A percentile compares a stretch with the other conserved stretches of the same genome.
Conservation (phyloP, 345 rosid species). For the Populus alba region DNA sequence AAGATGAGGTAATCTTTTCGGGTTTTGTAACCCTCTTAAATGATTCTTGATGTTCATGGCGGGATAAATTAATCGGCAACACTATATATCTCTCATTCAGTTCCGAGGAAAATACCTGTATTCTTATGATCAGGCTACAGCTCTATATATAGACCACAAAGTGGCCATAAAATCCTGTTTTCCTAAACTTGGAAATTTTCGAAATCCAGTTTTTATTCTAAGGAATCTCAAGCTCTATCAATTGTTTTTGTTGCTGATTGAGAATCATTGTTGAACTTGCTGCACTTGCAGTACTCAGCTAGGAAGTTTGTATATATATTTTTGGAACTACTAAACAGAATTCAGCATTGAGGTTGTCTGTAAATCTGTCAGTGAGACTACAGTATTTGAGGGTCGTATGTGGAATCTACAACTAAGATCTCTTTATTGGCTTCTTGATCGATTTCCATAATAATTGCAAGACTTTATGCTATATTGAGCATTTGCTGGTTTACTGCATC, state of each 20-base stretch:
- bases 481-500: neutral
- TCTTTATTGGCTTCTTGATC: neutral
- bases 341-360: neutral
- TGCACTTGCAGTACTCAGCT: neutral
- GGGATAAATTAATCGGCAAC: neutral
- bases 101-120: neutral
- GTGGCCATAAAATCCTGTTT: neutral
- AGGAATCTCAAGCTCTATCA: neutral
- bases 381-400: too few relatives aligned
- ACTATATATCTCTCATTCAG: neutral
- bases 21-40: neutral
- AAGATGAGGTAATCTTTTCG: neutral
- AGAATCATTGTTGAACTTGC: too few relatives aligned
- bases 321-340: neutral
- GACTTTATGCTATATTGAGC: neutral
- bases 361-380: neutral
- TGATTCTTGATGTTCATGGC: neutral
- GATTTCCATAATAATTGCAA: neutral
- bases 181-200: neutral
- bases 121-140: neutral
- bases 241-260: too few relatives aligned
- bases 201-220: neutral
- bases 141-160: neutral
- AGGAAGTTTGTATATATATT: neutral
- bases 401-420: neutral